Base-by-base conservation (phyloP, 208 protist genomes). In the Endotrypanum monterogeii region DNA sequence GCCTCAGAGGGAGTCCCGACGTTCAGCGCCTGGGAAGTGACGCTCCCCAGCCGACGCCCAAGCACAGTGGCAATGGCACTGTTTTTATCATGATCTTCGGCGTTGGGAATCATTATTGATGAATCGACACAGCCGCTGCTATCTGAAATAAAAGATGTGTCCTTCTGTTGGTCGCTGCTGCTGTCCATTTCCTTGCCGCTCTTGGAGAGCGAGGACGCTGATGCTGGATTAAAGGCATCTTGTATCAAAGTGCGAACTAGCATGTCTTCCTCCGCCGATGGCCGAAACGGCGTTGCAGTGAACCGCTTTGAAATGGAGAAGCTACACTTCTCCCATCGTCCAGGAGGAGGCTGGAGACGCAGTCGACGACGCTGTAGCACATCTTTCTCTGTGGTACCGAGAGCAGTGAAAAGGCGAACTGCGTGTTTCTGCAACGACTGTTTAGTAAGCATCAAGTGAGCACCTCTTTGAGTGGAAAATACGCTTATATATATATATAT, bases 241-340 rank as follows among this genome's bases (percentile, higher is more conserved):
- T 68, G 63, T 54, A 68, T 37, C 44, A 68, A n/a, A 11, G 54
- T 28, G 63, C 63, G 63, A n/a, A 51, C 63, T 9, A 68, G 63
- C 63, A 54, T 35, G 11, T 68, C 63, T 16, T 68, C 63, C n/a
- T 68, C 7, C 20, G 37, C 39, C 60, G 37, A 9, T 44, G 60
- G 25, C 3, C 54, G 63, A 18, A 16, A 25, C 44, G 5, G 44
- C 1, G 25, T 54, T 68, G n/a, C 46, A n/a, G 20, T 37, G 6
- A 16, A 55, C 11, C 23, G 63, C 12, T 37, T 48, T 44, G 14
- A 25, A 30, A 14, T 65, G 60, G 9, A 65, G 37, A 18, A 20
- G 23, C 37, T 23, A 48, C 25, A 28, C 32, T 37, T 46, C 28
- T 37, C 35, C 18, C 37, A 65, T 14, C 37, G 60, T n/a, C 18